These are phyloP conservation scores for Pythium brassicae DNA, from an alignment of 352 stramenopile genomes.

Conservation along the genomic window DNA sequence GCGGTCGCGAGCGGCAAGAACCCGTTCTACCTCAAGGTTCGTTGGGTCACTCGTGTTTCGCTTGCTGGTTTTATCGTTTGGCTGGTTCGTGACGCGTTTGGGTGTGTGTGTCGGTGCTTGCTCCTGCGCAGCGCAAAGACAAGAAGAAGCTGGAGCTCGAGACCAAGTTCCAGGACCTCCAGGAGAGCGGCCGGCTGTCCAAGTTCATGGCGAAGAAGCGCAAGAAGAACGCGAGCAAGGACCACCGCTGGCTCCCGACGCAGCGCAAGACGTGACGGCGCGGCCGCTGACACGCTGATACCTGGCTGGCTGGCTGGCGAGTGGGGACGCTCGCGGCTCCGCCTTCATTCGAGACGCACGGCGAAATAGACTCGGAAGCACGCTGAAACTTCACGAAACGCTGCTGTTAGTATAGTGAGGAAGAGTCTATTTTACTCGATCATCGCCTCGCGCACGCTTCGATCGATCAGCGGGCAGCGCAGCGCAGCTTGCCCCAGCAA, in stretches of 20 bases:
- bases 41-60: background rate
- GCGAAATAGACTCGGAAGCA: too few relatives aligned
- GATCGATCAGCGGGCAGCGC: too few relatives aligned
- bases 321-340: too few relatives aligned
- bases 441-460: too few relatives aligned
- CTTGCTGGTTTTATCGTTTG: background rate
- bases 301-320: too few relatives aligned
- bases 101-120: background rate
- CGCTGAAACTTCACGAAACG: too few relatives aligned
- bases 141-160: constrained; percentile 90
- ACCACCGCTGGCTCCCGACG: constrained; percentile 88
- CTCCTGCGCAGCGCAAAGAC: constrained; percentile 69
- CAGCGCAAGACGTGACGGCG: constrained; percentile 50
- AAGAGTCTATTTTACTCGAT: too few relatives aligned
- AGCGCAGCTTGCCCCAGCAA: too few relatives aligned
- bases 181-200: constrained; percentile 82
- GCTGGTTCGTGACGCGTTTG: background rate
- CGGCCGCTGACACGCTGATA: background rate
- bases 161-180: constrained; percentile 88
- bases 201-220: constrained; percentile 93
- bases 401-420: too few relatives aligned
- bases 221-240: constrained; percentile 93
- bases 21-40: constrained; percentile 88
- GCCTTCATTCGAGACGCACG: too few relatives aligned
- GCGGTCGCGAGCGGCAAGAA: constrained; percentile 88